A percentile compares a stretch with the other conserved stretches of the same genome.
Conservation (phyloP, 2,329 filamentous ascomycete species). For the Neonectria punicea region DNA sequence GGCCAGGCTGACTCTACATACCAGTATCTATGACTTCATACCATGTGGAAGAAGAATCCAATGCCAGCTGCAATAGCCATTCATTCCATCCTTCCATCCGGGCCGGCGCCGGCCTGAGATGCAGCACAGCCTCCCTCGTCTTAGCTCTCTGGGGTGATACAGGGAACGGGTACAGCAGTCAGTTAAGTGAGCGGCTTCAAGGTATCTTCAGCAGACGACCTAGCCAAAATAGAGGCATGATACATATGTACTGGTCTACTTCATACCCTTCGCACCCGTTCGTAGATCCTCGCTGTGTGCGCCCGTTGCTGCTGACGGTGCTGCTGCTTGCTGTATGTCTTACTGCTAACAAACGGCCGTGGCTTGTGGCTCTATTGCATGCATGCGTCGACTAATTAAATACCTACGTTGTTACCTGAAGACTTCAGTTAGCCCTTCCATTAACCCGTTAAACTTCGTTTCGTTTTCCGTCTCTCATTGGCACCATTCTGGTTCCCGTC, state of each 20-base stretch:
- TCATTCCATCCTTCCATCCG: background rate
- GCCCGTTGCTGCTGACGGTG: too few species aligned
- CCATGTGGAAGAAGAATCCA: background rate
- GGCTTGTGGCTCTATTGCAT: too few species aligned
- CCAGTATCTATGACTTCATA: background rate
- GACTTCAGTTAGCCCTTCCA: background rate
- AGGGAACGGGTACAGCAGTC: background rate
- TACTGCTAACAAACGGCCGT: too few species aligned
- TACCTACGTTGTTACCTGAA: background rate
- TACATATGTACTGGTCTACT: too few species aligned
- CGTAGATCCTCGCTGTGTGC: background rate
- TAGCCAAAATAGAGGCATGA: too few species aligned
- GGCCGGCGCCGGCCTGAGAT: background rate
- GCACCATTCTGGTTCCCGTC: background rate
- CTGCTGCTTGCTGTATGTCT: too few species aligned
- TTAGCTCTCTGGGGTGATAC: background rate
- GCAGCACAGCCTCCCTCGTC: conserved; percentile 2
- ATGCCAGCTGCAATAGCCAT: background rate
- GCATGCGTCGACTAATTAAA: background rate
- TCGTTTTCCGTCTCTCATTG: background rate
- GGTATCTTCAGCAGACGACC: too few species aligned
- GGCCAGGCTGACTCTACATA: background rate
- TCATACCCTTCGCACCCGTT: background rate
- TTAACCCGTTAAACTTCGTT: background rate
- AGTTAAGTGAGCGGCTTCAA: background rate